phyloP scores from a whole-genome alignment of 371 early-diverging fungal genomes.

The Phascolomyces articulosus region DNA sequence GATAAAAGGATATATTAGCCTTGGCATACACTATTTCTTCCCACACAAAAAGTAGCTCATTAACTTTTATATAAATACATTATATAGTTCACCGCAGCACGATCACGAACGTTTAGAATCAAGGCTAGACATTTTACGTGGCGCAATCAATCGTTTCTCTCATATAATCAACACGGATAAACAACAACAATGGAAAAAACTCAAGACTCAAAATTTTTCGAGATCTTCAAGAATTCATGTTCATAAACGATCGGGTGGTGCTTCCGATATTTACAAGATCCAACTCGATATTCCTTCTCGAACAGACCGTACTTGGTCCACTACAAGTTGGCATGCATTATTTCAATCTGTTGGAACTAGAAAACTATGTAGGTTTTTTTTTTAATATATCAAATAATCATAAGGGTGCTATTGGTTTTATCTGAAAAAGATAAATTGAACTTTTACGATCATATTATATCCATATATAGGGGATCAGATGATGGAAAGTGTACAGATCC shows the following conservation, averaged over 20 bases:
- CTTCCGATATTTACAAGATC: slow-evolving; percentile 16
- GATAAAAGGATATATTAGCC: no score
- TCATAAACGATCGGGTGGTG: not conserved
- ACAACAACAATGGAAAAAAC: slow-evolving; percentile 2
- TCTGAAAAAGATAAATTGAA: no score
- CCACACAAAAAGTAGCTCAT: not conserved
- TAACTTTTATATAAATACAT: not conserved
- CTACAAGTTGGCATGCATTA: slow-evolving; percentile 15
- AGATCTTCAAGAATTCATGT: slow-evolving; percentile 8
- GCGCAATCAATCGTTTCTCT: slow-evolving; percentile 9
- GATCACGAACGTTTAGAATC: not conserved
- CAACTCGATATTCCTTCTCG: slow-evolving; percentile 6
- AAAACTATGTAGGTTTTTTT: slow-evolving; percentile 14
- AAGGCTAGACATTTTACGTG: not conserved
- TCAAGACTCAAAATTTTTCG: slow-evolving; percentile 4
- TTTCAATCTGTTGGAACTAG: slow-evolving; percentile 11
- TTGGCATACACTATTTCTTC: no score
- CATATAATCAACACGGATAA: not conserved
- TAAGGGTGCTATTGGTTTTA: no score
- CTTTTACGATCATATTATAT: no score
- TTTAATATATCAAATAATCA: no score
- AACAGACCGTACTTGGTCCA: slow-evolving; percentile 12
- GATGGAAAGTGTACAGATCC: slow-evolving; percentile 8
- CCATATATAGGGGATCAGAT: slow-evolving; percentile 16
- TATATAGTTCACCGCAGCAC: slow-evolving; percentile 3